Percentiles rank a stretch among this genome's conserved stretches.
Evolutionary conservation across 805 yeast species (phyloP).

Genomic region (Tetrapisispora iriomotensis): DNA sequence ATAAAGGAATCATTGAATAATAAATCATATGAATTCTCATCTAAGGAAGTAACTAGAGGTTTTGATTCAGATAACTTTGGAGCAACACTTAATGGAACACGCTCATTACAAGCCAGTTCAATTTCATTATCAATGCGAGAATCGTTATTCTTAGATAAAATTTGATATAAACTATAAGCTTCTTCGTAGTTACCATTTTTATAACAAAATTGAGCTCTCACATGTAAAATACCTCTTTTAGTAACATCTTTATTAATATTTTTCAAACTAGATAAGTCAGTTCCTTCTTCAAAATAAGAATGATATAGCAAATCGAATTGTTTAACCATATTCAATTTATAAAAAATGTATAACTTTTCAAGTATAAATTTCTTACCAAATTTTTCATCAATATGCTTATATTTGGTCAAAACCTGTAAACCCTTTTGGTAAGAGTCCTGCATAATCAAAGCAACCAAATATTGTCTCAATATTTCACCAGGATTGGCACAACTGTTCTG

Average conservation of each 20-base stretch:
- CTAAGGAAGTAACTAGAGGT: slow-evolving; percentile 11
- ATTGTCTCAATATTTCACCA: slow-evolving; percentile 29
- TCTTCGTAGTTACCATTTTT: slow-evolving; percentile 40
- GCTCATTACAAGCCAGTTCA: slow-evolving; percentile 59
- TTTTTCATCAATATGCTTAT: slow-evolving; percentile 31
- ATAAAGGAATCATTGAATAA: slow-evolving; percentile 57
- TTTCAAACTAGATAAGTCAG: slow-evolving; percentile 1
- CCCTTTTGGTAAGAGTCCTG: slow-evolving; percentile 54
- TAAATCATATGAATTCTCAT: slow-evolving; percentile 44
- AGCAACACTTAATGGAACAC: slow-evolving; percentile 51
- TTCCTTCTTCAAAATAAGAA: slow-evolving; percentile 10
- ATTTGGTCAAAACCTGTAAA: slow-evolving; percentile 32
- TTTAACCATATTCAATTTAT: slow-evolving; percentile 38
- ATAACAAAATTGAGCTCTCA: slow-evolving; percentile 44
- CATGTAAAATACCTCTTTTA: slow-evolving; percentile 36
- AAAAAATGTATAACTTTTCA: slow-evolving; percentile 54
- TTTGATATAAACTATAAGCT: slow-evolving; percentile 43
- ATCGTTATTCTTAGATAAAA: slow-evolving; percentile 32
- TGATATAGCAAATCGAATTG: slow-evolving; percentile 21
- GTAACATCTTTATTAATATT: slow-evolving; percentile 6
- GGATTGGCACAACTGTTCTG: slow-evolving; percentile 15
- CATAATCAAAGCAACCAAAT: slow-evolving; percentile 54
- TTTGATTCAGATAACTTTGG: slow-evolving; percentile 8
- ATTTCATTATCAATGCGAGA: slow-evolving; percentile 32
- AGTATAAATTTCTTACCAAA: slow-evolving; percentile 30